Percentiles rank a stretch among this genome's conserved stretches.
Evolutionary conservation across 257 asterid genomes (phyloP).

Genomic region (Coffea canephora): DNA sequence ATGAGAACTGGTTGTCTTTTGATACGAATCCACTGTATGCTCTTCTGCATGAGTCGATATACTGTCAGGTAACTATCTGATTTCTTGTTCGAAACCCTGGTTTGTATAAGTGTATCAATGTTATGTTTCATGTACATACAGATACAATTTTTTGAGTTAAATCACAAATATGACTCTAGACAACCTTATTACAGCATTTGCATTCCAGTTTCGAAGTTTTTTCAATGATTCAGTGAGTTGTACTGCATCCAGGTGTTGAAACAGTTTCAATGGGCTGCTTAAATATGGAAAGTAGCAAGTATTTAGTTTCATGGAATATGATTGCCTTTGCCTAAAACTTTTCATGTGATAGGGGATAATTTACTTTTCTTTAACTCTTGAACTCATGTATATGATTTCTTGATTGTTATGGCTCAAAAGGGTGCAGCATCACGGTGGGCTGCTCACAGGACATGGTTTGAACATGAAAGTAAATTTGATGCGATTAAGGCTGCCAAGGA

Average conservation of each 20-base stretch:
- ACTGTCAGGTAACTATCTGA: conserved; percentile 66
- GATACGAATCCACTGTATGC: conserved; percentile 89
- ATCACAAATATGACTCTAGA: not conserved
- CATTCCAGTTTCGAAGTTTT: not conserved
- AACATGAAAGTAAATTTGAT: conserved; percentile 58
- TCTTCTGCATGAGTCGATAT: conserved; percentile 83
- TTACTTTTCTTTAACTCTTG: not conserved
- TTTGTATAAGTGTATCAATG: not conserved
- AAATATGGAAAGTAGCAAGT: not conserved
- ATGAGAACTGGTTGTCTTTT: conserved; percentile 71
- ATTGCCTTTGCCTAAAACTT: not conserved
- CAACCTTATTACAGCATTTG: not conserved
- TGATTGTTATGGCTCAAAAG: conserved; percentile 37
- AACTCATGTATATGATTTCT: conserved; percentile 20
- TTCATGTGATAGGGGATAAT: not conserved
- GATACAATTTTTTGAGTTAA: not conserved
- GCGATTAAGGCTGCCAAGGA: conserved; percentile 72
- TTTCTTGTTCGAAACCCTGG: not conserved
- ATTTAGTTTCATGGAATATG: not conserved
- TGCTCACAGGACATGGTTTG: conserved; percentile 73
- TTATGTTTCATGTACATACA: not conserved
- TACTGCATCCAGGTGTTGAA: not conserved
- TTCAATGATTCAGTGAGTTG: not conserved
- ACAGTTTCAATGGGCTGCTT: not conserved
- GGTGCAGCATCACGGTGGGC: conserved; percentile 89